Percentiles rank a stretch among this genome's conserved stretches.
Evolutionary conservation across 2,329 filamentous ascomycete species (phyloP).

Genomic region (Verruconis gallopava): DNA sequence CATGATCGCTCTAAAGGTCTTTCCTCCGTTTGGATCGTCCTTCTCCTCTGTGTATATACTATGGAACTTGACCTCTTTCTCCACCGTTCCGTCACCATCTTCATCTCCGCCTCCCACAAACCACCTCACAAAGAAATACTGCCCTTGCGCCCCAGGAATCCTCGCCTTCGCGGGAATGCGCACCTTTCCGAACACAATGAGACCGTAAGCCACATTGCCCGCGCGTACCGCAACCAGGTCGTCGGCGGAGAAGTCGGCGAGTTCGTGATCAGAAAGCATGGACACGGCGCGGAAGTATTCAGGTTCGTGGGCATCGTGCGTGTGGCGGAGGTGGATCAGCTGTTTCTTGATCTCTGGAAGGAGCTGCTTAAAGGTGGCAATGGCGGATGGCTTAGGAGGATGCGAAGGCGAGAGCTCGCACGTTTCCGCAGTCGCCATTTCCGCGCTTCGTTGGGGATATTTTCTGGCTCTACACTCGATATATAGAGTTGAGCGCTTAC

Average conservation of each 20-base stretch:
- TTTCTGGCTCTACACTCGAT: no score
- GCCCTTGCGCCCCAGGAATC: neutral
- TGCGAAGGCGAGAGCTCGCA: slow-evolving; percentile 22
- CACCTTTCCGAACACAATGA: slow-evolving; percentile 9
- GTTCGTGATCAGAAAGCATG: slow-evolving; percentile 25
- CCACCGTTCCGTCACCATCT: slow-evolving; percentile 3
- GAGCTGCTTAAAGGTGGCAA: slow-evolving; percentile 21
- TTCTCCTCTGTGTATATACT: slow-evolving; percentile 8
- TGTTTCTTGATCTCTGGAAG: slow-evolving; percentile 21
- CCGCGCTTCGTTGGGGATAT: no score
- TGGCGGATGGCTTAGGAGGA: slow-evolving; percentile 22
- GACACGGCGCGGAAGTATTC: slow-evolving; percentile 27
- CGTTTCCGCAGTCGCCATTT: slow-evolving; percentile 27
- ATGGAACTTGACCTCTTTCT: slow-evolving; percentile 8
- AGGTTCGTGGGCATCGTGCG: slow-evolving; percentile 25
- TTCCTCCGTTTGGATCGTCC: slow-evolving; percentile 3
- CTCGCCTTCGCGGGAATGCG: neutral
- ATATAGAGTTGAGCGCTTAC: no score
- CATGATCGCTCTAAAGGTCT: slow-evolving; percentile 6
- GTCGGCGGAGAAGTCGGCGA: slow-evolving; percentile 16
- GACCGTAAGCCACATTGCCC: slow-evolving; percentile 5
- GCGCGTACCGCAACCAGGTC: slow-evolving; percentile 8
- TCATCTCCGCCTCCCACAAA: slow-evolving; percentile 8
- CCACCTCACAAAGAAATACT: slow-evolving; percentile 9
- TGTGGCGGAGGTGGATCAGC: slow-evolving; percentile 22